These are phyloP conservation scores for Mortierella alpina DNA, from an alignment of 192 early-diverging fungal species.

Conservation along the genomic window DNA sequence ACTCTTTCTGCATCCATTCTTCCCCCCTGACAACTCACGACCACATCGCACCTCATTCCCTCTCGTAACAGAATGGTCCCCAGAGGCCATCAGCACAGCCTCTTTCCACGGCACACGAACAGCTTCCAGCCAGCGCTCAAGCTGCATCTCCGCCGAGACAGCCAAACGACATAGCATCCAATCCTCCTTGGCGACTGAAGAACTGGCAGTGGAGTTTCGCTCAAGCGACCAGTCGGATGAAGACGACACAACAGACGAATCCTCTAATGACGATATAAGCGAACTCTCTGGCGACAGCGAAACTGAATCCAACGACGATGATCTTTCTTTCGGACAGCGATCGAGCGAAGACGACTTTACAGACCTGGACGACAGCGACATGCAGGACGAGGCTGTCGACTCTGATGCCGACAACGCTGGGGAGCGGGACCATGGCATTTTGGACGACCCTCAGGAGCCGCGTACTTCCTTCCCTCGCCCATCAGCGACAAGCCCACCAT, in stretches of 20 bases:
- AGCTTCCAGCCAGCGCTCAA: not conserved
- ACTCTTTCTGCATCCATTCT: too few relatives aligned
- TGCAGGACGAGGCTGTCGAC: not conserved
- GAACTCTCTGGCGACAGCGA: not conserved
- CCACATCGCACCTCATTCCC: too few relatives aligned
- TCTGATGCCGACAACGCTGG: too few relatives aligned
- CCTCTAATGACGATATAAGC: not conserved
- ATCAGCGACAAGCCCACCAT: too few relatives aligned
- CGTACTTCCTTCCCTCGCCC: too few relatives aligned
- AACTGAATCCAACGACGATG: constrained; percentile 3
- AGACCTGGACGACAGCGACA: not conserved
- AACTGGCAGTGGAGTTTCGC: constrained; percentile 19
- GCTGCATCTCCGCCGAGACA: not conserved
- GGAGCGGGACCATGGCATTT: too few relatives aligned
- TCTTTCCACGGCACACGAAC: too few relatives aligned
- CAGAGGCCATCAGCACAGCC: too few relatives aligned
- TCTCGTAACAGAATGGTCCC: too few relatives aligned
- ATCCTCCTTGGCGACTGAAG: constrained; percentile 8
- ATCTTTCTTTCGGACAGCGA: not conserved
- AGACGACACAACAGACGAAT: not conserved
- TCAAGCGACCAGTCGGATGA: constrained; percentile 21
- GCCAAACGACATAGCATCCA: not conserved
- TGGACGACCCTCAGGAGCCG: too few relatives aligned
- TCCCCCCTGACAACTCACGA: too few relatives aligned
- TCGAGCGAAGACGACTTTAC: constrained; percentile 22